These are phyloP conservation scores for Rhizophagus clarus DNA, from an alignment of 192 early-diverging fungal species.

Conservation along the genomic window DNA sequence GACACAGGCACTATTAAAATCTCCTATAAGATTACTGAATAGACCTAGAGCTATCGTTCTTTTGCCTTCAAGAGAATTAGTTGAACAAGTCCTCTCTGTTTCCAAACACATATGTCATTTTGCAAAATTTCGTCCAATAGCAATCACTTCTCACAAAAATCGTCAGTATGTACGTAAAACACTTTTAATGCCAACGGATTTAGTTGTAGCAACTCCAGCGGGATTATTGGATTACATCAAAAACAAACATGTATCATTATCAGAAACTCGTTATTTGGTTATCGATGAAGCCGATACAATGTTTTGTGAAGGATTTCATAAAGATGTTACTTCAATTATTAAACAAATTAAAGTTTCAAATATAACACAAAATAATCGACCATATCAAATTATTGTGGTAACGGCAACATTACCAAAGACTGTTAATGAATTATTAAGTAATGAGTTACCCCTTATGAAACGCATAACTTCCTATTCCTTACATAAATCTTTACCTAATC, in stretches of 20 bases:
- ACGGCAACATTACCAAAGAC: conserved; percentile 73
- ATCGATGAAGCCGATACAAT: conserved; percentile 95
- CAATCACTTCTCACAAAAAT: conserved; percentile 53
- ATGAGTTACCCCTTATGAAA: conserved; percentile 56
- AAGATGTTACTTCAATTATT: conserved; percentile 65
- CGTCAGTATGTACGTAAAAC: conserved; percentile 50
- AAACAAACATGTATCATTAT: conserved; percentile 59
- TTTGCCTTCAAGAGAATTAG: conserved; percentile 88
- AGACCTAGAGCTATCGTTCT: conserved; percentile 84
- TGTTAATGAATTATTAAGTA: conserved; percentile 61
- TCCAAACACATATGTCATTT: conserved; percentile 73
- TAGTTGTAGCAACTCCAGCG: conserved; percentile 84
- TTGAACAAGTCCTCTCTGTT: conserved; percentile 73
- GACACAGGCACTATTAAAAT: conserved; percentile 31
- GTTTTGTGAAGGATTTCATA: conserved; percentile 80
- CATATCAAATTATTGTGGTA: conserved; percentile 62
- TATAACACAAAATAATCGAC: conserved; percentile 39
- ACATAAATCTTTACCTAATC: conserved; percentile 74
- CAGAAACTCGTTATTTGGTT: conserved; percentile 66
- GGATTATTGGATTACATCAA: conserved; percentile 60
- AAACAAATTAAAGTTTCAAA: conserved; percentile 44
- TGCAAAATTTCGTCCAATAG: conserved; percentile 68
- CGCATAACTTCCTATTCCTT: conserved; percentile 80
- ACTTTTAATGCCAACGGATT: conserved; percentile 71
- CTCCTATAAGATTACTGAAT: conserved; percentile 62